phyloP scores from a whole-genome alignment of 805 yeast genomes.

The Candida argentea region DNA sequence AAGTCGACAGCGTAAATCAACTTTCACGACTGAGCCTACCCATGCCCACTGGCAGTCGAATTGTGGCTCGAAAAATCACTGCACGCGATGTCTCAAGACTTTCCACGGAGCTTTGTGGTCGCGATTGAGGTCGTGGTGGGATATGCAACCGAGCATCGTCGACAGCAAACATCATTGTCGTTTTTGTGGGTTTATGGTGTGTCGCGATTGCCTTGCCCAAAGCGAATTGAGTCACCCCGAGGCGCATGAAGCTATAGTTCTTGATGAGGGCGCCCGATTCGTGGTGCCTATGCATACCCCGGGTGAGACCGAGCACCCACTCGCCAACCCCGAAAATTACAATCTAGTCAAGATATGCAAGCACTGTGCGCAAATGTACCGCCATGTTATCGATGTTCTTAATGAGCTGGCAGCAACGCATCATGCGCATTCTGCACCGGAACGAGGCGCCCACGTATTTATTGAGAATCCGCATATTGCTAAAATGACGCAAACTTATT shows the following conservation, averaged over 20 bases:
- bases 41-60: constrained; percentile 46
- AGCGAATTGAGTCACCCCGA: constrained; percentile 5
- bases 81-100: constrained; percentile 31
- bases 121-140: constrained; percentile 4
- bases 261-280: constrained; percentile 19
- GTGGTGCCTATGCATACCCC: constrained; percentile 20
- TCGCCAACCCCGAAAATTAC: constrained; percentile 2
- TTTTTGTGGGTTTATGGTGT: constrained; percentile 40
- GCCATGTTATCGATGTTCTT: constrained; percentile 6
- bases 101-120: constrained; percentile 15
- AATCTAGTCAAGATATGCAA: constrained; percentile 22
- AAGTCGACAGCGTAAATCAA: not conserved
- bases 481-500: too few species aligned
- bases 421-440: constrained; percentile 4
- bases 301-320: constrained; percentile 3
- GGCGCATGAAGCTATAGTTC: constrained; percentile 6
- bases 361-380: constrained; percentile 19
- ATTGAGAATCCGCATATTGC: constrained; percentile 17
- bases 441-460: constrained; percentile 9
- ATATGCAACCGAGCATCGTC: constrained; percentile 1
- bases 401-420: too few species aligned
- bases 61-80: constrained; percentile 22
- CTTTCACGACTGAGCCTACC: constrained; percentile 32
- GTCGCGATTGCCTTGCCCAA: constrained; percentile 14
- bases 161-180: constrained; percentile 38